Evolutionary conservation across 805 yeast species (phyloP).

Genomic region (Wickerhamiella alocasiicola): DNA sequence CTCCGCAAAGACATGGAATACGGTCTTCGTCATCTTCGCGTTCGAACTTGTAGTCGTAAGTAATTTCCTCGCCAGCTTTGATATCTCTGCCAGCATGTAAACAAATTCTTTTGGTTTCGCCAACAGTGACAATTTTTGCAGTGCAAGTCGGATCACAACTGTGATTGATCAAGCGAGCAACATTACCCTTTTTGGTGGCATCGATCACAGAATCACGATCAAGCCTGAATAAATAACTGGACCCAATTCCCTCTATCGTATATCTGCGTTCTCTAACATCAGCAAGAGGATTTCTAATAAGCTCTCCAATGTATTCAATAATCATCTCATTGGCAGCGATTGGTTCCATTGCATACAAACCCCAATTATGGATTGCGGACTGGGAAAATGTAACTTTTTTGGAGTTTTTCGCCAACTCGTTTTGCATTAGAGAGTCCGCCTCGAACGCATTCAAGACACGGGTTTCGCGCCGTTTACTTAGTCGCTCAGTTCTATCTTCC

Average conservation of each 20-base stretch:
- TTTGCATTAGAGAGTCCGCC: constrained; percentile 66
- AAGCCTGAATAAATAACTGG: constrained; percentile 81
- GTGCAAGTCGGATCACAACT: constrained; percentile 97
- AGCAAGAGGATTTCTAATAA: constrained; percentile 85
- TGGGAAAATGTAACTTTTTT: constrained; percentile 95
- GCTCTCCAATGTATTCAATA: constrained; percentile 94
- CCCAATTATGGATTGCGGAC: constrained; percentile 98
- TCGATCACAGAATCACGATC: constrained; percentile 93
- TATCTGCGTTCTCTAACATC: constrained; percentile 83
- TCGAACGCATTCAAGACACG: constrained; percentile 45
- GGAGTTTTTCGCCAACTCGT: constrained; percentile 77
- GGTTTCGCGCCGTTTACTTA: constrained; percentile 73
- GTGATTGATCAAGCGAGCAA: constrained; percentile 92
- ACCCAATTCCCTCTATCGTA: constrained; percentile 83
- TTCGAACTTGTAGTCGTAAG: constrained; percentile 93
- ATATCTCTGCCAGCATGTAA: constrained; percentile 86
- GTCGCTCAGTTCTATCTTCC: constrained; percentile 78
- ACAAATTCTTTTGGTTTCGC: constrained; percentile 85
- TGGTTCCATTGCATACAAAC: constrained; percentile 87
- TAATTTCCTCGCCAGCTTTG: constrained; percentile 61
- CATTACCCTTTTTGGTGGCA: constrained; percentile 95
- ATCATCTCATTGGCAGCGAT: constrained; percentile 96
- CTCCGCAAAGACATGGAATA: constrained; percentile 88
- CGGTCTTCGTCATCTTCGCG: constrained; percentile 80
- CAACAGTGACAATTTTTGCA: constrained; percentile 90